These are phyloP conservation scores for Elsinoe australis DNA, from an alignment of 2,329 filamentous ascomycete species.

Conservation along the genomic window DNA sequence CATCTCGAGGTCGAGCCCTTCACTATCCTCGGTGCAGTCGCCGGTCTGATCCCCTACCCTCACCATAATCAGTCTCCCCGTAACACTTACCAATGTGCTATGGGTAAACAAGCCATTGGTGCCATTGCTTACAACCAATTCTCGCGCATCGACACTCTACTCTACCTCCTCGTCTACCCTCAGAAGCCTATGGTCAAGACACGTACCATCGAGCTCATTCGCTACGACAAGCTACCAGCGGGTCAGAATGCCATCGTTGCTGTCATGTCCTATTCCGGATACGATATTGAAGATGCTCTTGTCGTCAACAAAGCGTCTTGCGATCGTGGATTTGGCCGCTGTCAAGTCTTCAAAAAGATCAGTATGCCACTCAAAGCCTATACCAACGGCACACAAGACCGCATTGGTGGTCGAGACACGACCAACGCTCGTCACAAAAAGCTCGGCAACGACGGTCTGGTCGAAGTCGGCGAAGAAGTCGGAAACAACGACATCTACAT, in stretches of 20 bases:
- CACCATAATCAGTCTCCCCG: constrained; percentile 98
- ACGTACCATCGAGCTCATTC: constrained; percentile 89
- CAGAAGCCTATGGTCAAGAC: constrained; percentile 97
- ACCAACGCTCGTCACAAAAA: constrained; percentile 52
- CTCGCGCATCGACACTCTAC: constrained; percentile 87
- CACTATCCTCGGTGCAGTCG: constrained; percentile 89
- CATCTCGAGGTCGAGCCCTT: constrained; percentile 98
- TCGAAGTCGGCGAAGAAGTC: constrained; percentile 74
- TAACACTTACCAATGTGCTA: constrained; percentile 98
- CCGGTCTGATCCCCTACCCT: constrained; percentile 92
- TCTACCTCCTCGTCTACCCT: constrained; percentile 95
- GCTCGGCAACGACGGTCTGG: constrained; percentile 79
- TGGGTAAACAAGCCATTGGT: constrained; percentile 99
- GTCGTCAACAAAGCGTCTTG: constrained; percentile 94
- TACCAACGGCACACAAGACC: constrained; percentile 63
- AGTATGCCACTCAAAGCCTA: constrained; percentile 81
- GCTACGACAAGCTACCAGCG: constrained; percentile 94
- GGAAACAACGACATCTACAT: constrained; percentile 76
- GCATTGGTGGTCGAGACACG: constrained; percentile 51
- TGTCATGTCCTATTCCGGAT: constrained; percentile 98
- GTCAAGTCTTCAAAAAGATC: constrained; percentile 97
- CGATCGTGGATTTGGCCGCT: constrained; percentile 90
- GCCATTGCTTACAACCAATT: constrained; percentile 98
- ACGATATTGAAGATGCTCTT: constrained; percentile 97
- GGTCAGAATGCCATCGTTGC: constrained; percentile 96